Evolutionary conservation across 148 eudicot genomes (phyloP).

Genomic region (Rhododendron griersonianum): DNA sequence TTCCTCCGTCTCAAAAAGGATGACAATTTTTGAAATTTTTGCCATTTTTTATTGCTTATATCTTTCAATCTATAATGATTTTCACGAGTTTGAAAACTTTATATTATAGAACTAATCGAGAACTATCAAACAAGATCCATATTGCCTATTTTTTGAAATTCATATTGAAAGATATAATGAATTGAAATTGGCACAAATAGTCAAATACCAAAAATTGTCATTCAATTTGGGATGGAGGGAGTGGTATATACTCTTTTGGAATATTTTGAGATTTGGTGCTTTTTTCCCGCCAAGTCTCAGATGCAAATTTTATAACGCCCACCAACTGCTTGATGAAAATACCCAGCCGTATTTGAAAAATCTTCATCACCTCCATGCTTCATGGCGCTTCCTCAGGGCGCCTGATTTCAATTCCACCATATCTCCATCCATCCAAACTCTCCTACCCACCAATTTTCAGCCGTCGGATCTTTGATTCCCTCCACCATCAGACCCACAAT

Average conservation of each 20-base stretch:
- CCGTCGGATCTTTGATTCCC: not conserved
- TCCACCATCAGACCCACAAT: not conserved
- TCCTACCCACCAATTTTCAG: not conserved
- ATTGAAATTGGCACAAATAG: too few species aligned
- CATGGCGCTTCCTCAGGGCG: constrained; percentile 13
- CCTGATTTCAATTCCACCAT: not conserved
- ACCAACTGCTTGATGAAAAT: not conserved
- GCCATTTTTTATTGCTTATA: accelerated
- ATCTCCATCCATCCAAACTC: not conserved
- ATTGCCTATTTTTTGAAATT: too few species aligned
- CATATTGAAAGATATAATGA: too few species aligned
- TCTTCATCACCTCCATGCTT: constrained; percentile 11
- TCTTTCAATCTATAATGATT: too few species aligned
- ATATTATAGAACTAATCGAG: too few species aligned
- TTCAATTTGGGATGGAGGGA: accelerated
- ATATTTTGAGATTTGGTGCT: too few species aligned
- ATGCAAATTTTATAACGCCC: not conserved
- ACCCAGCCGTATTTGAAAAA: not conserved
- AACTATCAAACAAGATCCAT: too few species aligned
- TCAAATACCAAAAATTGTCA: too few species aligned
- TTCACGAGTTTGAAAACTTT: too few species aligned
- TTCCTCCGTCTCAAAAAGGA: accelerated
- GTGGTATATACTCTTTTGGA: too few species aligned
- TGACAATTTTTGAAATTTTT: accelerated
- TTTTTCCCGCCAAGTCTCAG: not conserved